Evolutionary conservation across 2,329 filamentous ascomycete species (phyloP).

Genomic region (Biscogniauxia sp.): DNA sequence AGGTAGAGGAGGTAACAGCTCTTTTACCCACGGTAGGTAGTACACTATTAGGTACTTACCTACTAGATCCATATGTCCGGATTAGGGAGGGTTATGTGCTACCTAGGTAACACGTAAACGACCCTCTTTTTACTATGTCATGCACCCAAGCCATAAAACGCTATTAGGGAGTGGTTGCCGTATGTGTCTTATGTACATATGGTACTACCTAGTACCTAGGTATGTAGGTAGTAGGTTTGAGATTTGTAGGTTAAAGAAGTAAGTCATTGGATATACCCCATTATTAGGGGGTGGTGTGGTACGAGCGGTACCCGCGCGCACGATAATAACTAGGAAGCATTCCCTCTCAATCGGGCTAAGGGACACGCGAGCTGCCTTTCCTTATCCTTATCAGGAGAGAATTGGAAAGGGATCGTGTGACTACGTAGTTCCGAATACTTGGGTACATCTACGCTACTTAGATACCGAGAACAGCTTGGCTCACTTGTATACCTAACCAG

Average conservation of each 20-base stretch:
- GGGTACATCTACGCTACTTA: no score
- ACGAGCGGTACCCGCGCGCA: background rate
- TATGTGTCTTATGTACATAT: no score
- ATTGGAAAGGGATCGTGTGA: background rate
- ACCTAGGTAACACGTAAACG: background rate
- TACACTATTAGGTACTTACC: no score
- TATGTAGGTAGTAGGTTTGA: no score
- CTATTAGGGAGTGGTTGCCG: no score
- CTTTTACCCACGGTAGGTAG: no score
- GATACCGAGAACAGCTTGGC: no score
- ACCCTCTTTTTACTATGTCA: background rate
- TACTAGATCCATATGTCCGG: no score
- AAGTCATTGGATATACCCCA: background rate
- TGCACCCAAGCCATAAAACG: background rate
- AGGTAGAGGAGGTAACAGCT: no score
- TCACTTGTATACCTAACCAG: no score
- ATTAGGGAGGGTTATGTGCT: background rate
- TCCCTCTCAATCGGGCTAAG: background rate
- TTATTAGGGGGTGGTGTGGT: background rate
- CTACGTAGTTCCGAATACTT: background rate
- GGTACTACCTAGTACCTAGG: background rate
- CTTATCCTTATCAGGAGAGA: background rate
- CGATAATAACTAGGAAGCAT: background rate
- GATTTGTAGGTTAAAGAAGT: background rate
- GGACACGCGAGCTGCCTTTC: background rate